These are phyloP conservation scores for Colletotrichum sp. DNA, from an alignment of 2,329 filamentous ascomycete genomes.

Conservation along the genomic window DNA sequence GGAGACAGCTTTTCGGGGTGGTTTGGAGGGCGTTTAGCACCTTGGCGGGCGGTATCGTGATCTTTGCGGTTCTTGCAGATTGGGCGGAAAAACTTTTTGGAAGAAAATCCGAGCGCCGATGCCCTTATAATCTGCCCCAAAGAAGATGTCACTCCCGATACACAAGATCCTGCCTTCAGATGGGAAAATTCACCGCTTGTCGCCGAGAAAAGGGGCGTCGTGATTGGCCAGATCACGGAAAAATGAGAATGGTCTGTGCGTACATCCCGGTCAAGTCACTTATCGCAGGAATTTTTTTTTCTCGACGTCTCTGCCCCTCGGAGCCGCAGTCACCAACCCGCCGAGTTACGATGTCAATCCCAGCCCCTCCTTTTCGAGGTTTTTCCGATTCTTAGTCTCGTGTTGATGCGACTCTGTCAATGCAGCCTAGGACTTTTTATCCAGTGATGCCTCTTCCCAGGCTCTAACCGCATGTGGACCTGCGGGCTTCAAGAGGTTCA, in stretches of 20 bases:
- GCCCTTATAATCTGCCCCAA: constrained; percentile 47
- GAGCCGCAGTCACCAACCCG: neutral
- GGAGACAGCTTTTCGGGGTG: constrained; percentile 10
- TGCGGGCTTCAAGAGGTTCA: neutral
- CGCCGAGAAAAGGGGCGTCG: neutral
- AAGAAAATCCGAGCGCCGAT: constrained; percentile 34
- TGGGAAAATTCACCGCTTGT: constrained; percentile 37
- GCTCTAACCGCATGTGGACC: neutral
- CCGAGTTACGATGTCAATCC: neutral
- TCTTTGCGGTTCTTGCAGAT: constrained; percentile 24
- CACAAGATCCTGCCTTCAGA: constrained; percentile 34
- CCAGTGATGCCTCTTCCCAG: neutral
- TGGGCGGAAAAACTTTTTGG: constrained; percentile 48
- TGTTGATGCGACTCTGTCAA: neutral
- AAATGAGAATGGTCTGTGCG: constrained; percentile 1
- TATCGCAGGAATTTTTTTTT: constrained; percentile 15
- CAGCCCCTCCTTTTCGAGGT: constrained; percentile 10
- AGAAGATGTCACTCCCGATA: constrained; percentile 40
- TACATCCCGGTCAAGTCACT: neutral
- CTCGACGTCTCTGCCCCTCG: neutral
- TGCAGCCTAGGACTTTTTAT: neutral
- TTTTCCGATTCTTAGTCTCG: neutral
- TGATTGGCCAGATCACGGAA: neutral
- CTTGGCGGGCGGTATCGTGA: constrained; percentile 5
- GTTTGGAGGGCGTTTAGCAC: constrained; percentile 1